Evolutionary conservation across 176 grass and related monocot species (phyloP).

Genomic region (Secale cereale): DNA sequence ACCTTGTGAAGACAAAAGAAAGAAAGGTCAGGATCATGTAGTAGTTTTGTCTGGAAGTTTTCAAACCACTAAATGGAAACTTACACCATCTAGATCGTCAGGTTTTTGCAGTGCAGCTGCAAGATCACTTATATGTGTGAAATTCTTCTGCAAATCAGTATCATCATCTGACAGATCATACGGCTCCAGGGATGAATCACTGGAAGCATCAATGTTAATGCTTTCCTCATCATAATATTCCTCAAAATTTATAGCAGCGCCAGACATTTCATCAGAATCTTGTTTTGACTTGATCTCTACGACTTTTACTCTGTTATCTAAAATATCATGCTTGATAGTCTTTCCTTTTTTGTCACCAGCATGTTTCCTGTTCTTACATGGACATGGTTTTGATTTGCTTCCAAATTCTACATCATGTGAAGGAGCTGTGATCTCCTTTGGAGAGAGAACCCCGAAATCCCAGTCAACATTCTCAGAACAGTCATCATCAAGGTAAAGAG

Average conservation of each 20-base stretch:
- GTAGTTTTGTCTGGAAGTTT: conserved; percentile 11
- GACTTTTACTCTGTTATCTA: conserved; percentile 31
- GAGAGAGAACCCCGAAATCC: conserved; percentile 70
- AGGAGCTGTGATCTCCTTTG: conserved; percentile 42
- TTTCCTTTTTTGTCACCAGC: conserved; percentile 46
- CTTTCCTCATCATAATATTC: conserved; percentile 42
- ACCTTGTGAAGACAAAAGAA: conserved; percentile 53
- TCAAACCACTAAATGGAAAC: conserved; percentile 25
- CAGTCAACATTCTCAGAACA: conserved; percentile 82
- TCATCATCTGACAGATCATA: conserved; percentile 96
- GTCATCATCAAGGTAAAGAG: conserved; percentile 86
- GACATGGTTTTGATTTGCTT: conserved; percentile 40
- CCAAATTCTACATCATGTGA: conserved; percentile 35
- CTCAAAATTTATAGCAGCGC: conserved; percentile 22
- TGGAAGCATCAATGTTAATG: conserved; percentile 54
- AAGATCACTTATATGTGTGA: conserved; percentile 74
- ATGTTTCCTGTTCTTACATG: conserved; percentile 42
- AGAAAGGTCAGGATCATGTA: conserved; percentile 4
- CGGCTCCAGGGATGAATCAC: conserved; percentile 81
- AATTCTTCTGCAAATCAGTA: conserved; percentile 67
- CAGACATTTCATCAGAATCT: conserved; percentile 53
- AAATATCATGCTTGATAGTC: conserved; percentile 35
- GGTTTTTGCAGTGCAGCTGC: conserved; percentile 71
- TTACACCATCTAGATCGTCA: conserved; percentile 94
- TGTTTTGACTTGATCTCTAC: conserved; percentile 35